Evolutionary conservation across 164 flowering plant genomes (phyloP).

Genomic region (Umbilicus rupestris): DNA sequence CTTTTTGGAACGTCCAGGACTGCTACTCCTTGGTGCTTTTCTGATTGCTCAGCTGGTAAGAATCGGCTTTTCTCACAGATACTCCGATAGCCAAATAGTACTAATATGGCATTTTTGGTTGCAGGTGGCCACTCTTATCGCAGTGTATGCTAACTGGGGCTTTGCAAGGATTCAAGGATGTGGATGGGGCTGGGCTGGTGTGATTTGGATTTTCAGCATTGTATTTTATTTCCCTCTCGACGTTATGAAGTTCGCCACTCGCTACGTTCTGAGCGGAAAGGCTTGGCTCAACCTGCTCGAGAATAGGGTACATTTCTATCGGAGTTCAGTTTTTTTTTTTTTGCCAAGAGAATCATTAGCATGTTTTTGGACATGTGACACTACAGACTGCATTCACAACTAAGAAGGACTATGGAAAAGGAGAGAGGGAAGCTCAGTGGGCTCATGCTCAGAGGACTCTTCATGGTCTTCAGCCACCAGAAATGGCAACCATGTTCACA

Average conservation of each 20-base stretch:
- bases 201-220: constrained; percentile 80
- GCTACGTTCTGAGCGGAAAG: constrained; percentile 74
- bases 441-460: constrained; percentile 91
- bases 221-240: constrained; percentile 87
- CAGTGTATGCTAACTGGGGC: constrained; percentile 90
- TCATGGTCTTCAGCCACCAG: constrained; percentile 90
- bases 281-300: constrained; percentile 82
- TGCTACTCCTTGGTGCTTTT: constrained; percentile 57
- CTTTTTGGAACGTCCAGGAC: constrained; percentile 76
- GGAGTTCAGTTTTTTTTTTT: too few species aligned
- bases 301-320: constrained; percentile 52
- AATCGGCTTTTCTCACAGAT: too few species aligned
- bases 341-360: too few species aligned
- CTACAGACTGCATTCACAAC: constrained; percentile 92
- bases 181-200: constrained; percentile 99
- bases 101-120: too few species aligned
- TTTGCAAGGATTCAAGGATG: constrained; percentile 72
- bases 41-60: constrained; percentile 74
- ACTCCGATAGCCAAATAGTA: too few species aligned
- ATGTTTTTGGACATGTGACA: background rate
- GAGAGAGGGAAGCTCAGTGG: constrained; percentile 98
- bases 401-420: constrained; percentile 90
- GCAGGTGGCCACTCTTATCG: constrained; percentile 85
- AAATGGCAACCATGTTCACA: constrained; percentile 37
- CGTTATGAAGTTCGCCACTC: constrained; percentile 60